Conservation (phyloP, 257 asterid species). For the Lavandula angustifolia region DNA sequence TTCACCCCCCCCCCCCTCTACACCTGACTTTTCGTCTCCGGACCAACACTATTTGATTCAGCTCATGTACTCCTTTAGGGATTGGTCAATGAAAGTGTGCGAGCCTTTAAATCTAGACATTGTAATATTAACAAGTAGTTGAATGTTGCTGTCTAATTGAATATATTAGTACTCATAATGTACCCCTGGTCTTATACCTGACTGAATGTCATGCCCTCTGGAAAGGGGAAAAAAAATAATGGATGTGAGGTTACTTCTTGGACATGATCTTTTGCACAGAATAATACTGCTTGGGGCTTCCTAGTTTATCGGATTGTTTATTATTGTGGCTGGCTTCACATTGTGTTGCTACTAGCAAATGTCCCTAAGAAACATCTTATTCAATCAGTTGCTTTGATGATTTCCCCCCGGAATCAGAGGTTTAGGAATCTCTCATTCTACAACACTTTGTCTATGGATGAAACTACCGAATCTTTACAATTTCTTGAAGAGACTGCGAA, state of each 20-base stretch:
- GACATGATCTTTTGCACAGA: constrained; percentile 7
- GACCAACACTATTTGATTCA: too few species aligned
- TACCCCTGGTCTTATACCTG: constrained; percentile 14
- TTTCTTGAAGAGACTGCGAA: neutral
- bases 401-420: constrained; percentile 14
- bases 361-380: constrained; percentile 14
- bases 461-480: constrained; percentile 13
- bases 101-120: constrained; percentile 7
- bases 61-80: neutral
- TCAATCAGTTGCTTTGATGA: constrained; percentile 19
- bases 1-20: too few species aligned
- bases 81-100: constrained; percentile 12
- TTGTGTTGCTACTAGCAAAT: constrained; percentile 11
- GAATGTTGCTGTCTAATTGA: constrained; percentile 11
- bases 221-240: constrained; percentile 8
- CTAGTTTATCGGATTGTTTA: constrained; percentile 7
- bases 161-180: neutral
- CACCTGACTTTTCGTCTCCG: too few species aligned
- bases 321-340: constrained; percentile 2
- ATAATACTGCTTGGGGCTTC: constrained; percentile 2
- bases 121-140: constrained; percentile 19
- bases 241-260: constrained; percentile 19
- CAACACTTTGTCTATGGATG: constrained; percentile 9
- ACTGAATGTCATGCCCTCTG: neutral
- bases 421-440: neutral